phyloP scores from a whole-genome alignment of 2,329 filamentous ascomycete species.

The Cadophora sp. region DNA sequence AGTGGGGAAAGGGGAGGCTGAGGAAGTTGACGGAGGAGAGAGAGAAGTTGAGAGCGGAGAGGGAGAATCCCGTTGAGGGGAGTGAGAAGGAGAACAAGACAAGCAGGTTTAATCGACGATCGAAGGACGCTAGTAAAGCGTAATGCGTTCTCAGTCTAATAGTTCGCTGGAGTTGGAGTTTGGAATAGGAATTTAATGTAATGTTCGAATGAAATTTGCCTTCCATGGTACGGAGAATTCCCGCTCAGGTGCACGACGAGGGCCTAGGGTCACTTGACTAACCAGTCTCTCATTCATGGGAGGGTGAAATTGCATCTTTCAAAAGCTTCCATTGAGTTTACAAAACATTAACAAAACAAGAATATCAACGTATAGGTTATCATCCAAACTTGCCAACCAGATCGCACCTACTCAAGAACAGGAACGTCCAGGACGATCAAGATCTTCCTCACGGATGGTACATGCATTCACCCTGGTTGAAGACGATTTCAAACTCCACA shows the following conservation, averaged over 20 bases:
- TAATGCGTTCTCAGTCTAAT: not conserved
- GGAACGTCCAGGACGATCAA: not conserved
- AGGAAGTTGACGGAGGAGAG: not conserved
- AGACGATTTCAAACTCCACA: slow-evolving; percentile 72
- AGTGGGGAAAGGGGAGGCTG: slow-evolving; percentile 6
- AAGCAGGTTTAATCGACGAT: not conserved
- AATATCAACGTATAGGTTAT: not conserved
- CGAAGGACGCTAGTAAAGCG: not conserved
- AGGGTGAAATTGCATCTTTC: not conserved
- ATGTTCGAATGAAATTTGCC: not conserved
- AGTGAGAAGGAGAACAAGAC: not conserved
- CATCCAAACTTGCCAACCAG: not conserved
- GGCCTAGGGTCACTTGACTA: no score
- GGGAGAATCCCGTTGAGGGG: not conserved
- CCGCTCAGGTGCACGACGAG: no score
- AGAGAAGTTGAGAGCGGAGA: not conserved
- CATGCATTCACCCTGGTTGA: slow-evolving; percentile 65
- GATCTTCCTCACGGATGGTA: slow-evolving; percentile 48
- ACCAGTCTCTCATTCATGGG: no score
- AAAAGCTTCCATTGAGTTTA: not conserved
- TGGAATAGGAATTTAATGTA: not conserved
- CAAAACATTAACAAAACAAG: not conserved
- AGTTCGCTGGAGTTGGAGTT: not conserved
- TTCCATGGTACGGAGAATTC: no score
- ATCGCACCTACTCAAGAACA: not conserved